phyloP scores from a whole-genome alignment of 345 rosid species.

The Cardamine resedifolia region DNA sequence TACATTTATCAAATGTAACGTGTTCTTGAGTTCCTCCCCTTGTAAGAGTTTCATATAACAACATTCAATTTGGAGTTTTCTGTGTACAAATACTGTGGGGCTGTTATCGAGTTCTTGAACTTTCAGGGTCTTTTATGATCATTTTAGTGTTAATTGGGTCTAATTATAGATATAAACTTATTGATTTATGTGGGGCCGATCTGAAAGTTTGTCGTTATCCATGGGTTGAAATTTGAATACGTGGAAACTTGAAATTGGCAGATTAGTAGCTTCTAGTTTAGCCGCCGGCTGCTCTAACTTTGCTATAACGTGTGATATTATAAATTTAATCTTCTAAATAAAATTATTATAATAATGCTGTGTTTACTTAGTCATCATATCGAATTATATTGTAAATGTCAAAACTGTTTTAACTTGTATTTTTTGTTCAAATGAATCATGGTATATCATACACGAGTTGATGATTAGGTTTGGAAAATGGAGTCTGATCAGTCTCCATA shows the following conservation, averaged over 20 bases:
- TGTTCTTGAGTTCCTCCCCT: not conserved
- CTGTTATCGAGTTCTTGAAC: slow-evolving; percentile 3
- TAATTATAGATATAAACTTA: not conserved
- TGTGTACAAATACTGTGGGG: slow-evolving; percentile 1
- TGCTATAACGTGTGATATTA: slow-evolving; percentile 9
- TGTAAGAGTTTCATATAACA: not conserved
- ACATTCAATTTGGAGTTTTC: not conserved
- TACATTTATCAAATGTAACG: not conserved
- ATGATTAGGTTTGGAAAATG: slow-evolving; percentile 9
- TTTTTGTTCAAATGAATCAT: slow-evolving; percentile 5
- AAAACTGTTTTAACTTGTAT: not conserved
- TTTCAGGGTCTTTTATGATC: slow-evolving; percentile 12
- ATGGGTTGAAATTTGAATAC: slow-evolving; percentile 6
- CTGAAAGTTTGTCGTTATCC: not conserved
- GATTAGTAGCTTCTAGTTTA: slow-evolving; percentile 5
- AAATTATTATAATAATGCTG: not conserved
- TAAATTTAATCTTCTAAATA: not conserved
- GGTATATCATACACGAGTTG: not conserved
- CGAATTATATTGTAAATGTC: not conserved
- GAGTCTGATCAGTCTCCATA: not conserved
- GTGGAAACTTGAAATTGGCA: slow-evolving; percentile 28
- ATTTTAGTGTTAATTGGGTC: not conserved
- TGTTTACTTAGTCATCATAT: not conserved
- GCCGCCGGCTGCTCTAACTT: slow-evolving; percentile 34
- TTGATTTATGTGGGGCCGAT: not conserved